Conservation (phyloP, 331 rosid genomes). For the Spiraea crenata region DNA sequence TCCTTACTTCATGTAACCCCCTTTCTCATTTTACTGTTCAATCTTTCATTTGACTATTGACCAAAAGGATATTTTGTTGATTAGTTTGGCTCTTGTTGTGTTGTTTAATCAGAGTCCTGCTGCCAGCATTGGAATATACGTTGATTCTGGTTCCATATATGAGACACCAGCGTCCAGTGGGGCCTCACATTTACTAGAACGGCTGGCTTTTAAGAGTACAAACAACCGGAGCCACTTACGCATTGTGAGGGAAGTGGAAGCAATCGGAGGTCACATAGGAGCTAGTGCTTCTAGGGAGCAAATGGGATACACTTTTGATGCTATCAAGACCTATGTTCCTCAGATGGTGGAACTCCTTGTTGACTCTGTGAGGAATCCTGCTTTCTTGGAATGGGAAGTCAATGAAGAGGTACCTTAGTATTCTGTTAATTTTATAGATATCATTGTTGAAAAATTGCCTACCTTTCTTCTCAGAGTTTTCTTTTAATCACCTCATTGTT, state of each 20-base stretch:
- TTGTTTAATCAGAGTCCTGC: constrained; percentile 64
- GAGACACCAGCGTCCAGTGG: constrained; percentile 66
- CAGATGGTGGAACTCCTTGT: constrained; percentile 83
- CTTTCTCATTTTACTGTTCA: not conserved
- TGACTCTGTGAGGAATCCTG: constrained; percentile 83
- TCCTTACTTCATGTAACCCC: not conserved
- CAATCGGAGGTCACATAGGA: constrained; percentile 72
- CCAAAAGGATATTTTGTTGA: not conserved
- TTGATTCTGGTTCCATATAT: constrained; percentile 79
- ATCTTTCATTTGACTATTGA: not conserved
- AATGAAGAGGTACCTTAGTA: constrained; percentile 63
- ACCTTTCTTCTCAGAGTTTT: not conserved
- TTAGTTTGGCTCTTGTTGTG: constrained; percentile 11
- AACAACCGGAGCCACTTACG: constrained; percentile 80
- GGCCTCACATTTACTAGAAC: constrained; percentile 73
- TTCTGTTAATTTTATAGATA: not conserved
- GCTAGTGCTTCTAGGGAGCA: constrained; percentile 87
- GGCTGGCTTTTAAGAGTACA: constrained; percentile 92
- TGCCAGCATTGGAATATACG: constrained; percentile 75
- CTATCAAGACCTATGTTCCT: constrained; percentile 73
- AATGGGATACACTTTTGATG: constrained; percentile 89
- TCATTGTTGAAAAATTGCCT: not conserved
- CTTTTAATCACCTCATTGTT: not conserved
- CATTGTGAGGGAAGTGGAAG: constrained; percentile 75
- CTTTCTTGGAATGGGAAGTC: constrained; percentile 88